phyloP scores from a whole-genome alignment of 1,139 yeast genomes.

The Lodderomyces pseudojiufengensis region DNA sequence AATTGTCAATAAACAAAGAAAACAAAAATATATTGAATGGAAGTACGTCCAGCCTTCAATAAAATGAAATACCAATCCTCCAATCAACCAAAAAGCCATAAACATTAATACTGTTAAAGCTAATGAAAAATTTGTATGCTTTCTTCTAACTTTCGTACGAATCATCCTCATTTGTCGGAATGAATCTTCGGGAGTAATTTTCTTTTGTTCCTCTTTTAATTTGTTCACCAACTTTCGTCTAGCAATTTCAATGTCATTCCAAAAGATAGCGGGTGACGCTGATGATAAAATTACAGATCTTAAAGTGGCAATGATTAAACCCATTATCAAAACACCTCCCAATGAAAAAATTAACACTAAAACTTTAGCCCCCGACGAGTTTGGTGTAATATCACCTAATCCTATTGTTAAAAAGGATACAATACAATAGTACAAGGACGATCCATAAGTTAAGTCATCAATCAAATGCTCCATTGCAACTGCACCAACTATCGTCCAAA shows the following conservation, averaged over 20 bases:
- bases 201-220: conserved; percentile 17
- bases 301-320: conserved; percentile 67
- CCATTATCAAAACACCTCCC: conserved; percentile 67
- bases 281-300: conserved; percentile 59
- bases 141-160: conserved; percentile 32
- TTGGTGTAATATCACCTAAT: conserved; percentile 67
- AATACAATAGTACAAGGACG: conserved; percentile 64
- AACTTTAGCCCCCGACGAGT: conserved; percentile 49
- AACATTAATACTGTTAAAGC: conserved; percentile 44
- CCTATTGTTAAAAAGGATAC: conserved; percentile 79
- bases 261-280: conserved; percentile 58
- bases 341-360: conserved; percentile 60
- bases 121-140: conserved; percentile 33
- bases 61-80: conserved; percentile 58
- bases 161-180: conserved; percentile 54
- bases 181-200: conserved; percentile 35
- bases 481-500: conserved; percentile 72
- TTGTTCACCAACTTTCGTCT: conserved; percentile 18
- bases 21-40: conserved; percentile 66
- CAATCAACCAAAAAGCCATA: conserved; percentile 62
- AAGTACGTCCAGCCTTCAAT: conserved; percentile 71
- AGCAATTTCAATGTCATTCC: conserved; percentile 54
- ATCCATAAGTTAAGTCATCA: conserved; percentile 46
- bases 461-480: conserved; percentile 38
- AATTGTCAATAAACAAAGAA: conserved; percentile 70